Evolutionary conservation across 495 filamentous ascomycete species (phyloP).

Genomic region (Copromyces sp.): DNA sequence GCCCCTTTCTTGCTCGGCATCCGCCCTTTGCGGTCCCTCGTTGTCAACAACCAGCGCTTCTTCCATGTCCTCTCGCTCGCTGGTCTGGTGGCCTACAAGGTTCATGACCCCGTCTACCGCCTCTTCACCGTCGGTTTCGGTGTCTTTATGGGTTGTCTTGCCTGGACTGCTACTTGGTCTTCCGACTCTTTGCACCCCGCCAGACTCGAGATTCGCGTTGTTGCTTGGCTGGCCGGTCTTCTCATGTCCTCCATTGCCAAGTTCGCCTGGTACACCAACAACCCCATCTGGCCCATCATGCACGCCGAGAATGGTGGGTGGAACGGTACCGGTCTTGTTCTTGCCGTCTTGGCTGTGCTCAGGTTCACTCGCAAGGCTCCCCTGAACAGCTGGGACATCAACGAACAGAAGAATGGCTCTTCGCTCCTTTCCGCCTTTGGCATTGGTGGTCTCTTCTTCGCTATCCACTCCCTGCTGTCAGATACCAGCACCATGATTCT

Average conservation of each 20-base stretch:
- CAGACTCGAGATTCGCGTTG: constrained; percentile 69
- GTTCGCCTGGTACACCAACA: constrained; percentile 93
- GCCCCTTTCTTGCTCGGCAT: constrained; percentile 77
- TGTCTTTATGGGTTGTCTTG: constrained; percentile 65
- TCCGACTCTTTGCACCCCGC: constrained; percentile 63
- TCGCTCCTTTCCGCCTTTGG: constrained; percentile 63
- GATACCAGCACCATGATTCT: constrained; percentile 98
- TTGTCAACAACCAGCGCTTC: constrained; percentile 56
- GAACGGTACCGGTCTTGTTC: constrained; percentile 71
- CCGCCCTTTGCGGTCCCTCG: constrained; percentile 52
- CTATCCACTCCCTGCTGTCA: constrained; percentile 84
- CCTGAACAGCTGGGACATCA: constrained; percentile 37
- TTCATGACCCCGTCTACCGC: constrained; percentile 62
- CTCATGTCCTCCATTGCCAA: constrained; percentile 80
- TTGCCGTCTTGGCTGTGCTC: constrained; percentile 67
- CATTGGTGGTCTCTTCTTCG: constrained; percentile 77
- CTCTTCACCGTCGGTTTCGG: constrained; percentile 73
- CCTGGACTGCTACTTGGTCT: constrained; percentile 72
- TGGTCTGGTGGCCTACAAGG: constrained; percentile 70
- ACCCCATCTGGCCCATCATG: constrained; percentile 94
- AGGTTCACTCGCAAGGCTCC: constrained; percentile 53
- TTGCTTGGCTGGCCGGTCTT: constrained; percentile 73
- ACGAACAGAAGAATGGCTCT: constrained; percentile 48
- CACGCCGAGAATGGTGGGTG: constrained; percentile 81
- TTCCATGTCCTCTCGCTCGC: constrained; percentile 66